These are phyloP conservation scores for Ananas comosus DNA, from an alignment of 176 grass and related monocot species.

Conservation along the genomic window DNA sequence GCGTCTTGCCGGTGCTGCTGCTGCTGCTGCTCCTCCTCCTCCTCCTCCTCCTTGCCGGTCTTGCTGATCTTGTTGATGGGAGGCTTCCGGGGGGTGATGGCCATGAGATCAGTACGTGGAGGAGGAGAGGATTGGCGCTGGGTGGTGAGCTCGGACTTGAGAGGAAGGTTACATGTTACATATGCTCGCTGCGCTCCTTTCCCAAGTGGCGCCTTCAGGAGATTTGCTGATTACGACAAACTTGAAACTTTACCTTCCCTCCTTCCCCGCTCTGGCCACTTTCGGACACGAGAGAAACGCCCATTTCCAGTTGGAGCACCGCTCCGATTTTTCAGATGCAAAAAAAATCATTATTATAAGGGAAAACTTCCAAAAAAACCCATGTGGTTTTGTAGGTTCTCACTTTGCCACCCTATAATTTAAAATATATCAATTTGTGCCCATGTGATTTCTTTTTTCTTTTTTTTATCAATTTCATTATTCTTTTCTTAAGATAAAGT, in stretches of 20 bases:
- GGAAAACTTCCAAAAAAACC: too few relatives aligned
- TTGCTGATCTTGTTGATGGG: neutral
- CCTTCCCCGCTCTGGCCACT: neutral
- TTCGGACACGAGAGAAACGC: neutral
- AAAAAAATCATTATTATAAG: too few relatives aligned
- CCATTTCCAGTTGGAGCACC: too few relatives aligned
- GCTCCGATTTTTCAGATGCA: too few relatives aligned
- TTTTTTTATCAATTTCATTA: too few relatives aligned
- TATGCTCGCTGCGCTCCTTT: neutral
- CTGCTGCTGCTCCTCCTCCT: neutral
- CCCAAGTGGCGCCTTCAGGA: neutral
- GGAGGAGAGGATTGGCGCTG: neutral
- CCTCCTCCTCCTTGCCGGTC: neutral
- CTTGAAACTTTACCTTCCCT: constrained; percentile 5
- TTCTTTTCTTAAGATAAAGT: too few relatives aligned
- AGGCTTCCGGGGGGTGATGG: neutral
- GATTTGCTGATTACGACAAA: neutral
- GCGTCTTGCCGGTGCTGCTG: constrained; percentile 8
- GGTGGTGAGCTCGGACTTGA: neutral
- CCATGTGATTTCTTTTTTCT: too few relatives aligned
- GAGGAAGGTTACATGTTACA: neutral
- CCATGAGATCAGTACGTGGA: neutral
- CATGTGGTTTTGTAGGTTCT: too few relatives aligned
- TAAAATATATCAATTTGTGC: too few relatives aligned
- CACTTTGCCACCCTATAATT: too few relatives aligned